phyloP scores from a whole-genome alignment of 352 stramenopile species.

The Pythium guiyangense region DNA sequence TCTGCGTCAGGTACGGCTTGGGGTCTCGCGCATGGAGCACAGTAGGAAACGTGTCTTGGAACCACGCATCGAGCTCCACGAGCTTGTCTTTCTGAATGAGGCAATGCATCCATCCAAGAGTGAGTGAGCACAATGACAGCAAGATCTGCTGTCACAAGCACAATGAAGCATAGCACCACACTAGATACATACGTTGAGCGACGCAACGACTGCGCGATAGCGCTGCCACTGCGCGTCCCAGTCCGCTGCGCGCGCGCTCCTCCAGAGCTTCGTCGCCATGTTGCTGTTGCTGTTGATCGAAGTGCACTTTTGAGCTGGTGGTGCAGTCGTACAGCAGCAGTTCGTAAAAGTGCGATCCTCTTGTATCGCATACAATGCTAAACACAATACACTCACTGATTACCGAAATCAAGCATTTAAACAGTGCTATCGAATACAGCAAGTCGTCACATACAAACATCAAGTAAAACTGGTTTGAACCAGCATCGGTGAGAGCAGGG shows the following conservation, averaged over 20 bases:
- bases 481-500: no score
- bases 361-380: no score
- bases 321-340: not conserved
- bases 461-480: no score
- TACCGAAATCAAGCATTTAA: no score
- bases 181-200: conserved; percentile 28
- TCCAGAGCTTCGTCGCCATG: conserved; percentile 22
- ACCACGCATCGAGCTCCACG: conserved; percentile 54
- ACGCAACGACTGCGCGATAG: conserved; percentile 39
- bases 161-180: not conserved
- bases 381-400: no score
- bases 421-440: no score
- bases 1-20: conserved; percentile 39
- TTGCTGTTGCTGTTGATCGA: conserved; percentile 1
- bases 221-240: conserved; percentile 33
- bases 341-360: not conserved
- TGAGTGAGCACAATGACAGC: not conserved
- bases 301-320: not conserved
- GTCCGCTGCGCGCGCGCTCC: conserved; percentile 12
- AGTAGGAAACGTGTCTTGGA: conserved; percentile 32
- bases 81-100: conserved; percentile 46
- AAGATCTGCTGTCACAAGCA: not conserved
- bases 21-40: conserved; percentile 45
- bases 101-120: no score
- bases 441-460: no score